phyloP scores from a whole-genome alignment of 1,284 basidiomycete genomes.

The Phellopilus nigrolimitatus region DNA sequence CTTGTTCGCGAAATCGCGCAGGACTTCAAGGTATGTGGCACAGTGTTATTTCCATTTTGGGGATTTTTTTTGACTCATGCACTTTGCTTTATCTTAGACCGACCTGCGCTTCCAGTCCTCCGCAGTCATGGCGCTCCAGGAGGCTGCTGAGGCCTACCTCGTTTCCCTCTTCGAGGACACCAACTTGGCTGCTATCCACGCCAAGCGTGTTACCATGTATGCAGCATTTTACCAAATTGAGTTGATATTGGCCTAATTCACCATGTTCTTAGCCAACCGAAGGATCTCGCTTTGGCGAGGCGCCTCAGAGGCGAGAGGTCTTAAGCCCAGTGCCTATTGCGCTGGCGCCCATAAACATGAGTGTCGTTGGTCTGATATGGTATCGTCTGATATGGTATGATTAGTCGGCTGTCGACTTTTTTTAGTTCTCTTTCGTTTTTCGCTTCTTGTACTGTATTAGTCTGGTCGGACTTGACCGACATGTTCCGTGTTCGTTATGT shows the following conservation, averaged over 20 bases:
- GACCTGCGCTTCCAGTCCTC: slow-evolving; percentile 98
- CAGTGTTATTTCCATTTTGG: slow-evolving; percentile 25
- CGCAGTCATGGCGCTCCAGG: slow-evolving; percentile 93
- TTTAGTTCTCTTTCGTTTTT: background rate
- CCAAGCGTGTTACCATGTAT: slow-evolving; percentile 86
- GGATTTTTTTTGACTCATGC: slow-evolving; percentile 9
- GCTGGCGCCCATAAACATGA: background rate
- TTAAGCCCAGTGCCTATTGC: slow-evolving; percentile 38
- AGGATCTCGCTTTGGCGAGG: slow-evolving; percentile 86
- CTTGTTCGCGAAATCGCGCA: slow-evolving; percentile 96
- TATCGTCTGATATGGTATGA: slow-evolving; percentile 1
- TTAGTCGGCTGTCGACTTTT: background rate
- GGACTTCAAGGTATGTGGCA: slow-evolving; percentile 81
- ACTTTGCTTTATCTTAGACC: slow-evolving; percentile 42
- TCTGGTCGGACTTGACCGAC: background rate
- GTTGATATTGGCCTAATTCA: slow-evolving; percentile 20
- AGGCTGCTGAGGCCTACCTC: slow-evolving; percentile 95
- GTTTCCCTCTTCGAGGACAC: slow-evolving; percentile 93
- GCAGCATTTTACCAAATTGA: slow-evolving; percentile 25
- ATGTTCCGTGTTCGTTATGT: background rate
- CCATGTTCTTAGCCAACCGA: slow-evolving; percentile 54
- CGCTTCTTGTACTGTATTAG: slow-evolving; percentile 4
- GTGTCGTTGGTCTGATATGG: background rate
- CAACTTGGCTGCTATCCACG: slow-evolving; percentile 91
- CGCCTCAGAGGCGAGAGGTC: slow-evolving; percentile 87